phyloP scores from a whole-genome alignment of 768 basidiomycete genomes.

The Suillus ampliporus region DNA sequence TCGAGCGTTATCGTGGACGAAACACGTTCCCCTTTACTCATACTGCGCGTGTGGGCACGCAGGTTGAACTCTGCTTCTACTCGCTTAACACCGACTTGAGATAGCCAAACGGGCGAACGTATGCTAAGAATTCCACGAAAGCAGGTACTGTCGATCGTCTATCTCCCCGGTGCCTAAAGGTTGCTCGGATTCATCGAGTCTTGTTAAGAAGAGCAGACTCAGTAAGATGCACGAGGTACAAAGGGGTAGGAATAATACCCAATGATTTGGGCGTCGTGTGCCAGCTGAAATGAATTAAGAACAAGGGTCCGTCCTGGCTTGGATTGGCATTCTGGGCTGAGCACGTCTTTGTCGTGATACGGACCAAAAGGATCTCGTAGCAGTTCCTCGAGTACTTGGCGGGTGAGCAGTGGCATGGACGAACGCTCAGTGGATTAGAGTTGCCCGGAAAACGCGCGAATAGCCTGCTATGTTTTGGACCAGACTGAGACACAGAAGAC shows the following conservation, averaged over 20 bases:
- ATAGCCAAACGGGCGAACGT: constrained; percentile 53
- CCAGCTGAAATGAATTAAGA: constrained; percentile 37
- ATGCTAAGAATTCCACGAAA: constrained; percentile 61
- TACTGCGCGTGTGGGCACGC: constrained; percentile 39
- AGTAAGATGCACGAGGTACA: constrained; percentile 11
- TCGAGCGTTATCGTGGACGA: constrained; percentile 41
- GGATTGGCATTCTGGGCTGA: constrained; percentile 27
- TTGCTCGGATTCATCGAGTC: constrained; percentile 55
- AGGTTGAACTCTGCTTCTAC: constrained; percentile 52
- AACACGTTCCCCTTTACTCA: constrained; percentile 24
- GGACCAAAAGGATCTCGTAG: constrained; percentile 35
- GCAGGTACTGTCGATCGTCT: constrained; percentile 41
- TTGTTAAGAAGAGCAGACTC: constrained; percentile 21
- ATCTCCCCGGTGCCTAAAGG: constrained; percentile 34
- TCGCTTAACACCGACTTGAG: constrained; percentile 45
- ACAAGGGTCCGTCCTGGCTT: constrained; percentile 19
- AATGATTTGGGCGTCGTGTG: constrained; percentile 27
- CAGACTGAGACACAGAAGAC: neutral
- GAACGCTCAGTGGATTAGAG: neutral
- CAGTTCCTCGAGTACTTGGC: constrained; percentile 27
- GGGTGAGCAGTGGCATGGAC: constrained; percentile 1
- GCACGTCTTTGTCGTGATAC: constrained; percentile 33
- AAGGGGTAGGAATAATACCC: constrained; percentile 26
- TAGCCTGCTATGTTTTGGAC: neutral
- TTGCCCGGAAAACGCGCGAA: neutral